Evolutionary conservation across 495 filamentous ascomycete genomes (phyloP).

Genomic region (Alectoria sarmentosa): DNA sequence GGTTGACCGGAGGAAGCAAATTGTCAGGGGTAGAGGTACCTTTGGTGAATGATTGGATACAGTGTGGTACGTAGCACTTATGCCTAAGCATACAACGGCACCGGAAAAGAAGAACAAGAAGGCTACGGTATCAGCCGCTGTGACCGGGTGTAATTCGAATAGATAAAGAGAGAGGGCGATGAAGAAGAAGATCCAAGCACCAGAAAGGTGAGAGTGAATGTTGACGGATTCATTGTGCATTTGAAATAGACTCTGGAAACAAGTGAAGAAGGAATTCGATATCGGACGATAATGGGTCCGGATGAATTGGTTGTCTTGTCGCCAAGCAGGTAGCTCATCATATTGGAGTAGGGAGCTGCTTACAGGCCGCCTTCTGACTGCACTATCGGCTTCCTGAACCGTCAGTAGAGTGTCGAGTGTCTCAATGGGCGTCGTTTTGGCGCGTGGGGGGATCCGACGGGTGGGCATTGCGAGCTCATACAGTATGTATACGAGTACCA

Average conservation of each 20-base stretch:
- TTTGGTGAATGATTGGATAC: conserved; percentile 42
- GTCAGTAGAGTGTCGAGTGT: conserved; percentile 22
- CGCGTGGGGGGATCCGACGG: conserved; percentile 14
- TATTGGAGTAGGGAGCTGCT: conserved; percentile 42
- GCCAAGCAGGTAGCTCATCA: conserved; percentile 62
- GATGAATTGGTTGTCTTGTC: conserved; percentile 74
- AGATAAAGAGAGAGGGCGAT: conserved; percentile 26
- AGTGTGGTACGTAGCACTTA: conserved; percentile 37
- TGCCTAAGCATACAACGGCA: conserved; percentile 38
- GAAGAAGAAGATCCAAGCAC: conserved; percentile 44
- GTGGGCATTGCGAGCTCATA: neutral
- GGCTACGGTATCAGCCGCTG: conserved; percentile 33
- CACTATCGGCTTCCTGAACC: conserved; percentile 16
- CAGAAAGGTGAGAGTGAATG: conserved; percentile 81
- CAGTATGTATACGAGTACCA: too few relatives aligned
- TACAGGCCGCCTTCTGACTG: conserved; percentile 8
- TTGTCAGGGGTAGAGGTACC: conserved; percentile 20
- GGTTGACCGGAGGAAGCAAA: neutral
- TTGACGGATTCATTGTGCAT: conserved; percentile 96
- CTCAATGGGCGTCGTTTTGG: conserved; percentile 19
- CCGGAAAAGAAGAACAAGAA: conserved; percentile 41
- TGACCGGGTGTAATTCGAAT: conserved; percentile 4
- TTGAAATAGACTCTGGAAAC: conserved; percentile 58
- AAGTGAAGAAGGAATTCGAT: conserved; percentile 56
- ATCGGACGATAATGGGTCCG: conserved; percentile 62